A percentile compares a stretch with the other conserved stretches of the same genome.
Conservation (phyloP, 306 rosid species). For the Hippophae tibetana region DNA sequence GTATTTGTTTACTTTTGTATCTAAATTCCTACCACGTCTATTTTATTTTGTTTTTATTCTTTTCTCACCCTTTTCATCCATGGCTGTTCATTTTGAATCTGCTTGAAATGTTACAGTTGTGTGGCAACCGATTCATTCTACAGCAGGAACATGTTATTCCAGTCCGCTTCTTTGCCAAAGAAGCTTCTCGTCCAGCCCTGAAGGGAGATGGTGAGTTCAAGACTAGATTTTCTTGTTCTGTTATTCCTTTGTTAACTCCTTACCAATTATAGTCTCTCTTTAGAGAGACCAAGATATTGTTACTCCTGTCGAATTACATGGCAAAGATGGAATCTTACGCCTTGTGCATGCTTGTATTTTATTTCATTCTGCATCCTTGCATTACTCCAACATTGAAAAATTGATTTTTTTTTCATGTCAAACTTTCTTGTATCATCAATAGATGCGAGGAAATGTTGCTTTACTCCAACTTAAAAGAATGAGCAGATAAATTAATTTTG, state of each 20-base stretch:
- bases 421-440: neutral
- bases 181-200: constrained; percentile 48
- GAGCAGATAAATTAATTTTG: too few species aligned
- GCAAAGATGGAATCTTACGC: neutral
- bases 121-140: constrained; percentile 46
- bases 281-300: neutral
- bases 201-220: constrained; percentile 81
- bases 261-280: too few species aligned
- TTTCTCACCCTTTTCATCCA: neutral
- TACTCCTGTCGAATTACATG: neutral
- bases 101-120: constrained; percentile 33
- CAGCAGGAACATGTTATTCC: constrained; percentile 59
- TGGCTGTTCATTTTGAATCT: constrained; percentile 1
- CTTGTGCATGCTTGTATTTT: neutral
- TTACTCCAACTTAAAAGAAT: too few species aligned
- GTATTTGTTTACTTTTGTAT: neutral
- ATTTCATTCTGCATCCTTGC: neutral
- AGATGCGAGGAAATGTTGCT: too few species aligned
- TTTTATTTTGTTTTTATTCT: neutral
- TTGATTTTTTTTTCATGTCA: too few species aligned
- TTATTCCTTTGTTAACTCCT: neutral
- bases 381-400: neutral
- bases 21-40: neutral
- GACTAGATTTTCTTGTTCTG: neutral
- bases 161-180: constrained; percentile 70